A percentile compares a stretch with the other conserved stretches of the same genome.
Evolutionary conservation across 352 stramenopile genomes (phyloP).

Genomic region (Stephanocyclus meneghinianus): DNA sequence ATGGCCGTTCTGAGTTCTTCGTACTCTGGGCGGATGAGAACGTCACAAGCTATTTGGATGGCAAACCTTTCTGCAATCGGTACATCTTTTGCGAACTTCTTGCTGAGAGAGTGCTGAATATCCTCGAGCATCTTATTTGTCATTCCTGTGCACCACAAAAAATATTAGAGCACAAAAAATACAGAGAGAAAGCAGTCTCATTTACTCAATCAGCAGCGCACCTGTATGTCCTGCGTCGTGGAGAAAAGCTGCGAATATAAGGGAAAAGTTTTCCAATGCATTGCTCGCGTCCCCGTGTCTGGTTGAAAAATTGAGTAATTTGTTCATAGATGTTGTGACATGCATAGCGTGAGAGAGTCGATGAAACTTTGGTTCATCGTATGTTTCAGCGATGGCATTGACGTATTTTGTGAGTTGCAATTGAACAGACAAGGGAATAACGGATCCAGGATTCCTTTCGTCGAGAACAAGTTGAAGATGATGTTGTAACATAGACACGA

Average conservation of each 20-base stretch:
- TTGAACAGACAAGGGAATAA: conserved; percentile 15
- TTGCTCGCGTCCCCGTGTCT: conserved; percentile 21
- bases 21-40: not conserved
- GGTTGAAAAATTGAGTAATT: conserved; percentile 15
- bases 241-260: conserved; percentile 45
- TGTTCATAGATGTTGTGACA: conserved; percentile 44
- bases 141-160: not conserved
- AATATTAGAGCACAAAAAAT: not conserved
- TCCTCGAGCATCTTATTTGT: conserved; percentile 26
- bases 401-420: conserved; percentile 40
- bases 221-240: conserved; percentile 47
- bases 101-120: conserved; percentile 2
- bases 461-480: conserved; percentile 30
- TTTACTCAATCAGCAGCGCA: not conserved
- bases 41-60: conserved; percentile 1
- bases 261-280: conserved; percentile 26
- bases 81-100: conserved; percentile 19
- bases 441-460: conserved; percentile 18
- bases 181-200: not conserved
- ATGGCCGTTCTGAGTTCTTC: not conserved
- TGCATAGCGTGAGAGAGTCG: conserved; percentile 37
- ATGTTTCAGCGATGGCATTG: conserved; percentile 25
- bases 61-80: conserved; percentile 18
- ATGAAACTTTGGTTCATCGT: conserved; percentile 32
- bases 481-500: conserved; percentile 31